Evolutionary conservation across 768 basidiomycete species (phyloP).

Genomic region (Pilatotrama ljubarskyi): DNA sequence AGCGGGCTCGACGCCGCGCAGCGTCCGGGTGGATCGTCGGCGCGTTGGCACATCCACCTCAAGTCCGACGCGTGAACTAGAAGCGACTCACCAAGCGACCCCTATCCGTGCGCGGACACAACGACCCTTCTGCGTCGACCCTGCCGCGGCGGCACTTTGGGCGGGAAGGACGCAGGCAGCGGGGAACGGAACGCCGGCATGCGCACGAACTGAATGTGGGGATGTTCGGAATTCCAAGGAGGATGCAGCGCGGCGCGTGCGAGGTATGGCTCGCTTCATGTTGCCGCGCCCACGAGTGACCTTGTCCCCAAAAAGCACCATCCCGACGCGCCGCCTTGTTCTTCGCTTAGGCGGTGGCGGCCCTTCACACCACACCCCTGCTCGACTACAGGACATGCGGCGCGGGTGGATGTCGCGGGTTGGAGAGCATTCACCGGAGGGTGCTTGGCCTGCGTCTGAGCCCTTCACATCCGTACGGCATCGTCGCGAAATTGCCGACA

Average conservation of each 20-base stretch:
- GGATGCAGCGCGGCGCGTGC: too few relatives aligned
- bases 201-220: too few relatives aligned
- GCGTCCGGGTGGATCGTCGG: not conserved
- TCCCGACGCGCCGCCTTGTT: not conserved
- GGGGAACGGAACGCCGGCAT: too few relatives aligned
- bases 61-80: not conserved
- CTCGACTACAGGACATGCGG: not conserved
- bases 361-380: not conserved
- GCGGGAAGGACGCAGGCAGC: not conserved
- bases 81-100: not conserved
- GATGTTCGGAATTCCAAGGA: too few relatives aligned
- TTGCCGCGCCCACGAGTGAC: not conserved
- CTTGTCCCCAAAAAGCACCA: not conserved
- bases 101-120: not conserved
- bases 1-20: too few relatives aligned
- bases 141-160: not conserved
- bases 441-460: not conserved
- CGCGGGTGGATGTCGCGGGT: not conserved
- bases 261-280: too few relatives aligned
- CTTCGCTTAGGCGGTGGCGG: not conserved
- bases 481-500: not conserved
- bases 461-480: not conserved
- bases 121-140: too few relatives aligned
- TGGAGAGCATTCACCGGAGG: slow-evolving; percentile 1
- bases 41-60: not conserved